Base-by-base conservation (phyloP, 2,329 filamentous ascomycete genomes). In the Xylaria sp. region DNA sequence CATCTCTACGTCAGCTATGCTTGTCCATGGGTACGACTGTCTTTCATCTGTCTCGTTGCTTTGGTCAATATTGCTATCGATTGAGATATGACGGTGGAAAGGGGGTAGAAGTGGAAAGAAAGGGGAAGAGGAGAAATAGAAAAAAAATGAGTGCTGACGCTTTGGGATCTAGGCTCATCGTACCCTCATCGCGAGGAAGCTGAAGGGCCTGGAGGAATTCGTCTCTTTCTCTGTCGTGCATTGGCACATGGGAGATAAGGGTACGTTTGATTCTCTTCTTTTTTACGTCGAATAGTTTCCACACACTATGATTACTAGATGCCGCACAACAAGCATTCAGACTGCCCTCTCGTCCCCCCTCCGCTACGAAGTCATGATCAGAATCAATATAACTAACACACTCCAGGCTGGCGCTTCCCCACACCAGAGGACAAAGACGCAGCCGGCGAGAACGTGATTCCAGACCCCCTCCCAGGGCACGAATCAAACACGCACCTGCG, bases 1-100 rank as follows among this genome's bases (percentile, higher is more conserved):
- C 96, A 99, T 82, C 89, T 99, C 75, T 99, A 95, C 79, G 91
- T 97, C 73, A 95, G 92, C 76, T 97, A 97, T 81, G 94, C 94
- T 6, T 97, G 94, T 81, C 94, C 94, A 4, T 97, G 94, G 94
- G 90, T 85, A 74, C 62, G 81, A 53, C 23, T 44, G 42, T 20
- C 36, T 51, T 13, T 57, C n/a, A 13, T 13, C 46, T 15, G 38
- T 31, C 9, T 26, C 1, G 33, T 20, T 31, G 2, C 42, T 42
- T 48, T 36, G 13, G 6, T 11, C 1, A 23, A 17, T 60, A 23
- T 60, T 42, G 15, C 20, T 54, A 28, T 10, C 1, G 15, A 31
- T 26, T 44, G 23, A 28, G 31, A 42, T 23, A 23, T 23, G 2
- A 23, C 23, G 23, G 23, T 23, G 23, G 23, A 23, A 23, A 23